Conservation (phyloP, 352 stramenopile genomes). For the Pythium volutum region DNA sequence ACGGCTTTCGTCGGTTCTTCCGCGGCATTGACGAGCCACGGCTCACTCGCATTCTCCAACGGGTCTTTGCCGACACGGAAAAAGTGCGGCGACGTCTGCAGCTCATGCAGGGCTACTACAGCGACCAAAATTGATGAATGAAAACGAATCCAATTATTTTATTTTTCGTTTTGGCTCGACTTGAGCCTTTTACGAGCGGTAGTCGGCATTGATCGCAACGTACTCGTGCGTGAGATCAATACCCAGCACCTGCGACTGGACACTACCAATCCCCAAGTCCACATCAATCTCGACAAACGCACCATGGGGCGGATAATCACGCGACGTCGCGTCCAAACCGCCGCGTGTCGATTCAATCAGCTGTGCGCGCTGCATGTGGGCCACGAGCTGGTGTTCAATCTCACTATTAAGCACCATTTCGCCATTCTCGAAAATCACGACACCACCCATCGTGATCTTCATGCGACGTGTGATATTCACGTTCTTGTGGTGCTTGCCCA, state of each 20-base stretch:
- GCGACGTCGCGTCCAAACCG: constrained; percentile 72
- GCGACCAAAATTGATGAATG: constrained; percentile 6
- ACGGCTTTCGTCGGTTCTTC: constrained; percentile 71
- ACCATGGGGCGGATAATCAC: constrained; percentile 93
- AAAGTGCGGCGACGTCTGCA: constrained; percentile 63
- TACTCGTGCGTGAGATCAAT: constrained; percentile 99
- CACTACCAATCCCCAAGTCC: constrained; percentile 88
- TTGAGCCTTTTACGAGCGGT: constrained; percentile 90
- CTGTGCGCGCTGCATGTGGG: constrained; percentile 94
- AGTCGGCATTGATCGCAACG: constrained; percentile 98
- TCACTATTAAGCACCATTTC: constrained; percentile 92
- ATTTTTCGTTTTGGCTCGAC: background rate
- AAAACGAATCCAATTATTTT: background rate
- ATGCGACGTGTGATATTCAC: constrained; percentile 76
- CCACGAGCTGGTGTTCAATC: constrained; percentile 91
- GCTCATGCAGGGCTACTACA: constrained; percentile 59
- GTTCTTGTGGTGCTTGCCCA: constrained; percentile 92
- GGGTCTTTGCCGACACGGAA: constrained; percentile 47
- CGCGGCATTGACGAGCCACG: constrained; percentile 48
- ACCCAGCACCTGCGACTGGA: constrained; percentile 88
- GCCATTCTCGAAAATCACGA: constrained; percentile 93
- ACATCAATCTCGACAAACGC: constrained; percentile 96
- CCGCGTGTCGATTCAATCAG: constrained; percentile 79
- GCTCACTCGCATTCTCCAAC: constrained; percentile 43
- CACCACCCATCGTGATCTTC: constrained; percentile 87